Evolutionary conservation across 2,329 filamentous ascomycete genomes (phyloP), one percentile per base, ranked within the genome.

Genomic region (Botrytis aclada): DNA sequence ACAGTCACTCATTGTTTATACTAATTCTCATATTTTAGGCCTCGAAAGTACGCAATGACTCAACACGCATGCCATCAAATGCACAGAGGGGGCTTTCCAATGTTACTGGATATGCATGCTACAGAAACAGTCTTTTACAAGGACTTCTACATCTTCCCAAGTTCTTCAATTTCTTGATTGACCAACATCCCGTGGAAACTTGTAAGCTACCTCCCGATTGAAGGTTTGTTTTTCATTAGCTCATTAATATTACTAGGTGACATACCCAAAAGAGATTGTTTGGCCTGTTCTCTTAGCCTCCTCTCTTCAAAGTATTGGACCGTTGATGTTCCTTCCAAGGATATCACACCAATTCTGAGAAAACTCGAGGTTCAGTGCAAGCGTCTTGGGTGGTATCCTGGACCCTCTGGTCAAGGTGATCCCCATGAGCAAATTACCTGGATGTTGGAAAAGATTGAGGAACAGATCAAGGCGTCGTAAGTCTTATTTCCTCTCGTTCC

Each of bases 91-190:
- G 80, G 3, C 71, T 81, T 47, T n/a, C 58, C 6, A 81, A 81
- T 69, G 67, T 78, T 56, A 78, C 74, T 29, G 77, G 76, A 22
- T 67, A 69, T 43, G 66, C 79, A 4, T 83, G 81, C 71, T 83
- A 82, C 72, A 76, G 81, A 37, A 78, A 79, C 66, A 78, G 77
- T 56, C 72, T 81, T 1, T 60, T 82, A 12, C 81, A 82, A 74
- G 78, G 79, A 3, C 74, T 83, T 14, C 63, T 82, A 9, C 81
- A 83, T 72, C 64, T 77, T 7, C 80, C 81, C 2, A 78, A 77
- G 25, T 75, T 83, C 56, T 77, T 80, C 34, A 78, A 79, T 41
- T 82, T 78, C 75, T 71, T 82, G 3, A 66, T 75, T n/a, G 69
- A 77, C 14, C 72, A 76, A 39, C 78, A 80, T 63, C 67, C 70